phyloP scores from a whole-genome alignment of 192 early-diverging fungal species.

The Coemansia sp. region DNA sequence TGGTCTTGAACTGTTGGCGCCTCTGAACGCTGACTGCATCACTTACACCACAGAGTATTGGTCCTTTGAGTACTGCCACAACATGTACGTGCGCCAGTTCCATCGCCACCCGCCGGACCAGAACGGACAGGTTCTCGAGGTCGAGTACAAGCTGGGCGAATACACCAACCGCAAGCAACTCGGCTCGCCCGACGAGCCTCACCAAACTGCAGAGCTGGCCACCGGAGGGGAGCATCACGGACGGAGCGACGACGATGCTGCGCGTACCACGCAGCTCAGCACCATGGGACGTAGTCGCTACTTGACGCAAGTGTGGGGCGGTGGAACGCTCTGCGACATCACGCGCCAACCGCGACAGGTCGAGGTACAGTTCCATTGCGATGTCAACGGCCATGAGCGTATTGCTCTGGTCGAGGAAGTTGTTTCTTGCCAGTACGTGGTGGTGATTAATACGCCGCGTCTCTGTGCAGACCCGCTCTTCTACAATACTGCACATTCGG shows the following conservation, averaged over 20 bases:
- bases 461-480: conserved; percentile 69
- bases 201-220: no score
- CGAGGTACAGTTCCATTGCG: conserved; percentile 87
- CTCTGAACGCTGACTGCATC: conserved; percentile 54
- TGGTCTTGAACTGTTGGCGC: conserved; percentile 59
- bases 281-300: conserved; percentile 57
- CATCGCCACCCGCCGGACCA: conserved; percentile 44
- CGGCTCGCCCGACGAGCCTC: not conserved
- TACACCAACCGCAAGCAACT: conserved; percentile 30
- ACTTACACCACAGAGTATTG: conserved; percentile 62
- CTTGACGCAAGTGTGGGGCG: conserved; percentile 69
- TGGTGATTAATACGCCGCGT: conserved; percentile 72
- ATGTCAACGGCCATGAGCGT: conserved; percentile 56
- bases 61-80: conserved; percentile 88
- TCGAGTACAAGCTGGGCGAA: conserved; percentile 45
- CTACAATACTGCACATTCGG: conserved; percentile 36
- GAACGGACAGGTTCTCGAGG: conserved; percentile 28
- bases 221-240: conserved; percentile 2
- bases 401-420: conserved; percentile 68
- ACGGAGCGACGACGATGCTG: conserved; percentile 21
- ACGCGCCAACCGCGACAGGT: conserved; percentile 68
- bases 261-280: conserved; percentile 37
- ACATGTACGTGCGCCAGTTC: conserved; percentile 61
- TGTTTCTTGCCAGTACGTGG: conserved; percentile 71
- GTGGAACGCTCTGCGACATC: conserved; percentile 74